A percentile compares a stretch with the other conserved stretches of the same genome.
Conservation (phyloP, 345 rosid genomes). For the Bretschneidera sinensis region DNA sequence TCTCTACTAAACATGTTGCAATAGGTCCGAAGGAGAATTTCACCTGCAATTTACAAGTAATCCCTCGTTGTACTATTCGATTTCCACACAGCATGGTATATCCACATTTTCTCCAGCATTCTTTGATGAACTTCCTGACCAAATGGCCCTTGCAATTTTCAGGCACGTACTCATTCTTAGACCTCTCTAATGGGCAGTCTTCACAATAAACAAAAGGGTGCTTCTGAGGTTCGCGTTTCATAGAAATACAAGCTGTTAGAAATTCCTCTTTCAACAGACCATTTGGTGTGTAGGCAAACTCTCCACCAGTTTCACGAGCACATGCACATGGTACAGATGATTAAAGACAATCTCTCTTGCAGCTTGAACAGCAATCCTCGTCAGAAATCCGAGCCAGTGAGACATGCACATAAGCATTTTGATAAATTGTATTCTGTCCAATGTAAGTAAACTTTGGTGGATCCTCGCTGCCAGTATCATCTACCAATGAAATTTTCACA, state of each 20-base stretch:
- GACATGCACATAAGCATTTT: slow-evolving; percentile 54
- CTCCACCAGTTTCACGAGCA: slow-evolving; percentile 82
- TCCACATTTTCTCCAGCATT: slow-evolving; percentile 94
- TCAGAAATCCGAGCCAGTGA: slow-evolving; percentile 73
- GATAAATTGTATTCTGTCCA: slow-evolving; percentile 52
- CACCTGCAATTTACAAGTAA: slow-evolving; percentile 66
- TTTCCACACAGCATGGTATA: slow-evolving; percentile 75
- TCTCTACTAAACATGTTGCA: not conserved
- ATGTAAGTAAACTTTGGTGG: slow-evolving; percentile 66
- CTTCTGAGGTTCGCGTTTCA: slow-evolving; percentile 31
- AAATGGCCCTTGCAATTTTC: slow-evolving; percentile 82
- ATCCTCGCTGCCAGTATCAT: slow-evolving; percentile 38
- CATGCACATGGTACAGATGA: slow-evolving; percentile 57
- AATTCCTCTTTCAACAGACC: slow-evolving; percentile 59
- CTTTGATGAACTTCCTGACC: slow-evolving; percentile 77
- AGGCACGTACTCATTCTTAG: slow-evolving; percentile 30
- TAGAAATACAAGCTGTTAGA: slow-evolving; percentile 41
- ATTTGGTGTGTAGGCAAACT: slow-evolving; percentile 62
- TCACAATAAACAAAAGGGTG: slow-evolving; percentile 49
- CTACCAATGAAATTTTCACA: slow-evolving; percentile 56
- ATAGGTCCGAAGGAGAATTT: slow-evolving; percentile 4
- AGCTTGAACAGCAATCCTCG: slow-evolving; percentile 62
- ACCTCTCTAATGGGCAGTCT: slow-evolving; percentile 71
- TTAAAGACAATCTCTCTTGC: slow-evolving; percentile 73
- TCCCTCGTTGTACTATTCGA: slow-evolving; percentile 78